phyloP scores from a whole-genome alignment of 805 yeast genomes.

The Ogataea paradorogensis region DNA sequence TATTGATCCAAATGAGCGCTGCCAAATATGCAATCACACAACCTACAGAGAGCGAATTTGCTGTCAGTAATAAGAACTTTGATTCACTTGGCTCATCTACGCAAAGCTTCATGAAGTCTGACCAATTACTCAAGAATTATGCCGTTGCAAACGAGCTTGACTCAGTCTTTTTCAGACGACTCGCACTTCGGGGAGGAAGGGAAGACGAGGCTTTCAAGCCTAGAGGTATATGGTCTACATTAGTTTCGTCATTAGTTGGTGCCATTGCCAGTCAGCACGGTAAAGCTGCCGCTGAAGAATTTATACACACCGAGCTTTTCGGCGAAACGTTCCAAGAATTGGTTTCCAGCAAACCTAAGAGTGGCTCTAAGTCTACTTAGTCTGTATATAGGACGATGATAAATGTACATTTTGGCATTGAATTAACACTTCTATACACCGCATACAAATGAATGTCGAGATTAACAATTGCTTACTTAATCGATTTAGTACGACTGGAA shows the following conservation, averaged over 20 bases:
- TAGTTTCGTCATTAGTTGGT: constrained; percentile 54
- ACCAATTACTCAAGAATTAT: constrained; percentile 48
- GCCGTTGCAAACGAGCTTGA: constrained; percentile 48
- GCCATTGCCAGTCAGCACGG: constrained; percentile 66
- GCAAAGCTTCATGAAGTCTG: constrained; percentile 51
- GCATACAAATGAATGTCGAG: too few species aligned
- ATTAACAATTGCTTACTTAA: too few species aligned
- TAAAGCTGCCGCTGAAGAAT: constrained; percentile 52
- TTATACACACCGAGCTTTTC: constrained; percentile 45
- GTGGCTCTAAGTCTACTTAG: constrained; percentile 5
- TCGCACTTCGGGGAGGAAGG: constrained; percentile 35
- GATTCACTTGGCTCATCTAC: constrained; percentile 57
- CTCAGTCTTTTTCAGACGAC: constrained; percentile 63
- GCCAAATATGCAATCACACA: constrained; percentile 40
- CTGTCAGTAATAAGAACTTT: constrained; percentile 50
- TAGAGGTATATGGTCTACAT: constrained; percentile 29
- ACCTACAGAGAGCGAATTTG: constrained; percentile 30
- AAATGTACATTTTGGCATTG: constrained; percentile 11
- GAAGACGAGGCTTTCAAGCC: constrained; percentile 29
- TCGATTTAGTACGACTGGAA: too few species aligned
- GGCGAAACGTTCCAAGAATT: constrained; percentile 2
- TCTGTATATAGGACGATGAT: constrained; percentile 13
- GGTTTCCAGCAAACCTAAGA: neutral
- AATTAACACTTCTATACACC: neutral
- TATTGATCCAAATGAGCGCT: constrained; percentile 50